These are phyloP conservation scores for Erigeron canadensis DNA, from an alignment of 129 eudicot species.

Conservation along the genomic window DNA sequence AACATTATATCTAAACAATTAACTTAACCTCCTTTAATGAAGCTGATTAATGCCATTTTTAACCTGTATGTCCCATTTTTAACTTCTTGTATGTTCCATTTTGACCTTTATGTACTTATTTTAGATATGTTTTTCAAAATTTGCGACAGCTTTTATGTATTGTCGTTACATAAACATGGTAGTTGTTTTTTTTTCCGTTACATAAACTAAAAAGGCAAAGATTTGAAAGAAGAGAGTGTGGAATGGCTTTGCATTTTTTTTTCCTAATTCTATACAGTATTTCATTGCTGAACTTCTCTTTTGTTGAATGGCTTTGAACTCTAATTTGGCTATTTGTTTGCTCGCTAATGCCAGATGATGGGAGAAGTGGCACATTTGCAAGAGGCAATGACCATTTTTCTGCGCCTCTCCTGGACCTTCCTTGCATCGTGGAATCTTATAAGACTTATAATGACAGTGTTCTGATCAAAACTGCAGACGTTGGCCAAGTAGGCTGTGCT, in stretches of 20 bases:
- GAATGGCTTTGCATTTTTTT: too few relatives aligned
- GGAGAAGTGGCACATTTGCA: constrained; percentile 71
- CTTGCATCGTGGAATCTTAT: constrained; percentile 77
- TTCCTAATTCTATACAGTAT: too few relatives aligned
- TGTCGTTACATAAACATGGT: too few relatives aligned
- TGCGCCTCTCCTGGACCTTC: constrained; percentile 86
- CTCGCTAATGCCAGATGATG: constrained; percentile 63
- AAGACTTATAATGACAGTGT: constrained; percentile 89
- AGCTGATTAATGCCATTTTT: not conserved
- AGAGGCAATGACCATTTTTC: constrained; percentile 73
- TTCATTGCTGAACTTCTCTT: not conserved
- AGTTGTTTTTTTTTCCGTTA: too few relatives aligned
- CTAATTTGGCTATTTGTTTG: constrained; percentile 6
- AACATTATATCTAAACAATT: not conserved
- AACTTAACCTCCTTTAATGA: not conserved
- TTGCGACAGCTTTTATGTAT: too few relatives aligned
- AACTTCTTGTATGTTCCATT: too few relatives aligned
- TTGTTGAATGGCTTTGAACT: not conserved
- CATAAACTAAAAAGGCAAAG: too few relatives aligned
- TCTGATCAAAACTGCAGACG: constrained; percentile 82
- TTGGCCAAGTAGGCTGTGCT: constrained; percentile 67
- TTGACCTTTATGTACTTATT: too few relatives aligned
- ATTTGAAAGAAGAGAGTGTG: too few relatives aligned
- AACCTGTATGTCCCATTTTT: too few relatives aligned
- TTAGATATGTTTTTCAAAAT: too few relatives aligned